phyloP scores from a whole-genome alignment of 108 stramenopile species.

The Cylindrotheca closterium region DNA sequence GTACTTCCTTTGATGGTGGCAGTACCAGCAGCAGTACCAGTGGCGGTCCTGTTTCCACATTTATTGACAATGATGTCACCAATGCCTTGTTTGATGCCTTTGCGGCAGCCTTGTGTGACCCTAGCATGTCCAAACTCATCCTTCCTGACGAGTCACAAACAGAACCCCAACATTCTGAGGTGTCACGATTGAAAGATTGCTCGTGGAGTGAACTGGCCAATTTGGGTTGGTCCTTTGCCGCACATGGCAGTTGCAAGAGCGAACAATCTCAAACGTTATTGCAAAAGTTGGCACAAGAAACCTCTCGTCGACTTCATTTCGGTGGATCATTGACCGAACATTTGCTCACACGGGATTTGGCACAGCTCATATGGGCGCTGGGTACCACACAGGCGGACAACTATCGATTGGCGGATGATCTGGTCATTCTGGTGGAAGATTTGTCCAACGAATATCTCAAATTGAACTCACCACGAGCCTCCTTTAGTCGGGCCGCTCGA shows the following conservation, averaged over 20 bases:
- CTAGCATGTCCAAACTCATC: too few species aligned
- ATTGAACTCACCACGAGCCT: constrained; percentile 1
- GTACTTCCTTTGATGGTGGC: neutral
- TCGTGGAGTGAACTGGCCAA: constrained; percentile 77
- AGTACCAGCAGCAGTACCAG: neutral
- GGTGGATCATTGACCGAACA: constrained; percentile 3
- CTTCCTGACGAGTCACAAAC: constrained; percentile 21
- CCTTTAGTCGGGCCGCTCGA: constrained; percentile 25
- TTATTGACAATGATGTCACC: constrained; percentile 6
- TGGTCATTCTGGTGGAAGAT: constrained; percentile 59
- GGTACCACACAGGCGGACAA: constrained; percentile 77
- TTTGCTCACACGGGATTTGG: constrained; percentile 60
- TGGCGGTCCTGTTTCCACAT: too few species aligned
- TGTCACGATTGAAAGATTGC: constrained; percentile 40
- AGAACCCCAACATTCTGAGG: neutral
- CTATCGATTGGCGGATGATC: constrained; percentile 56
- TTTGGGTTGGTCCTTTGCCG: constrained; percentile 81
- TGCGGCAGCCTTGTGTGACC: constrained; percentile 48
- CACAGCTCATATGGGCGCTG: constrained; percentile 76
- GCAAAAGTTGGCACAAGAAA: constrained; percentile 50
- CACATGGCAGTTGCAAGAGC: constrained; percentile 55
- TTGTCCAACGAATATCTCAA: constrained; percentile 43
- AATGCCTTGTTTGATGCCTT: constrained; percentile 63
- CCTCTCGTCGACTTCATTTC: constrained; percentile 15
- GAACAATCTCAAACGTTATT: constrained; percentile 47